phyloP scores from a whole-genome alignment of 495 filamentous ascomycete genomes.

The Neurospora terricola region DNA sequence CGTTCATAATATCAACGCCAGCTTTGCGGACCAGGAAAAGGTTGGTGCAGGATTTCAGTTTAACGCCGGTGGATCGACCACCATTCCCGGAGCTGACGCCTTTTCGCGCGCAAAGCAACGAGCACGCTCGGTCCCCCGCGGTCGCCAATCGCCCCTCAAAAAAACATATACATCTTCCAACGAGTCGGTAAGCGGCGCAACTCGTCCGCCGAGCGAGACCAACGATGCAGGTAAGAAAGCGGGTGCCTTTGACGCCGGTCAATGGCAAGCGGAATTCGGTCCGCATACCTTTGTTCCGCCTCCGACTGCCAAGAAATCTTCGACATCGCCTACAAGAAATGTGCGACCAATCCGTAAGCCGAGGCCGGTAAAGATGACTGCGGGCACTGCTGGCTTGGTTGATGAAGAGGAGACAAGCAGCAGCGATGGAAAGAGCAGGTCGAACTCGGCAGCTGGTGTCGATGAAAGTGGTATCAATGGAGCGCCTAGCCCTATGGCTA shows the following conservation, averaged over 20 bases:
- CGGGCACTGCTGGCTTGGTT: slow-evolving; percentile 35
- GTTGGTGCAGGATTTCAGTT: slow-evolving; percentile 26
- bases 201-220: slow-evolving; percentile 1
- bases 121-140: slow-evolving; percentile 25
- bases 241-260: slow-evolving; percentile 48
- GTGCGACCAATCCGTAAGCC: slow-evolving; percentile 24
- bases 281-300: slow-evolving; percentile 46
- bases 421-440: slow-evolving; percentile 20
- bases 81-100: slow-evolving; percentile 15
- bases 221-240: slow-evolving; percentile 7
- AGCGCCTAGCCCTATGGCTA: slow-evolving; percentile 34
- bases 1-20: slow-evolving; percentile 68
- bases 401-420: slow-evolving; percentile 33
- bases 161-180: slow-evolving; percentile 8
- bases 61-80: slow-evolving; percentile 27
- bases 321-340: slow-evolving; percentile 30
- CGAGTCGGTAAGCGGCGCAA: slow-evolving; percentile 4
- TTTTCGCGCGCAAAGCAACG: slow-evolving; percentile 23
- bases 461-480: slow-evolving; percentile 5
- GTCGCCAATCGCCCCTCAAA: slow-evolving; percentile 23
- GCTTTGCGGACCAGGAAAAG: slow-evolving; percentile 34
- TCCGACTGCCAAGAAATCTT: slow-evolving; percentile 15
- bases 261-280: slow-evolving; percentile 58
- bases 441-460: slow-evolving; percentile 5
- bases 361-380: slow-evolving; percentile 33